A percentile compares a stretch with the other conserved stretches of the same genome.
phyloP scores from a whole-genome alignment of 2,329 filamentous ascomycete genomes.

The Ophiosphaerella narmari region DNA sequence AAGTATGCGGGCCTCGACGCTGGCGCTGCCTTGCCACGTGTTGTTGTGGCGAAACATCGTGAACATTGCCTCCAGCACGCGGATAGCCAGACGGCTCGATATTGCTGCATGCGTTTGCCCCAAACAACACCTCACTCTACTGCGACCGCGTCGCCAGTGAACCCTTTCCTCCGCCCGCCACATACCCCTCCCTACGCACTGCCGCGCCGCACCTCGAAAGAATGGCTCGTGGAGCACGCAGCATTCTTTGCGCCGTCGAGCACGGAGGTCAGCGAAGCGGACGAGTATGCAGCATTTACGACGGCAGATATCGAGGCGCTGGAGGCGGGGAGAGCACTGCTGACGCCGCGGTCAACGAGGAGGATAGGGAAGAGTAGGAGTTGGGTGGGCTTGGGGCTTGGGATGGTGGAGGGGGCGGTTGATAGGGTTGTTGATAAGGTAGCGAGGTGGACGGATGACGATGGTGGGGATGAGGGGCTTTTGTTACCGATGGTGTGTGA shows the following conservation, averaged over 20 bases:
- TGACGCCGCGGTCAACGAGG: neutral
- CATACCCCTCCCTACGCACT: neutral
- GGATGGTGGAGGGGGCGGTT: conserved; percentile 28
- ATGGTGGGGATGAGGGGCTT: conserved; percentile 4
- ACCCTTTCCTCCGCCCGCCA: conserved; percentile 7
- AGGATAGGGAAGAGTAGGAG: conserved; percentile 5
- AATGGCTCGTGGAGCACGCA: conserved; percentile 13
- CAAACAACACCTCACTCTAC: neutral
- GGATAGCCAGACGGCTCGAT: neutral
- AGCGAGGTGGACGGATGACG: conserved; percentile 31
- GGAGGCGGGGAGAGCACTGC: conserved; percentile 9
- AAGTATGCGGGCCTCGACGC: neutral
- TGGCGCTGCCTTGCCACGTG: neutral
- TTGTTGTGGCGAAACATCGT: neutral
- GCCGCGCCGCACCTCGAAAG: conserved; percentile 2
- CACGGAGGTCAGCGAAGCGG: neutral
- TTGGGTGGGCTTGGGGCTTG: conserved; percentile 24
- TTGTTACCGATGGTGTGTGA: conserved; percentile 7
- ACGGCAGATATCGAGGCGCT: conserved; percentile 1
- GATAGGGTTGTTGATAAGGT: conserved; percentile 20
- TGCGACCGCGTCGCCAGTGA: conserved; percentile 1
- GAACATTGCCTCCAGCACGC: neutral
- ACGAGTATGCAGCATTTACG: neutral
- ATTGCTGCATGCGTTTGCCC: neutral
- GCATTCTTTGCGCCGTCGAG: conserved; percentile 9